Percentiles rank a stretch among this genome's conserved stretches.
These are phyloP conservation scores for Kurtzmaniella natalensis DNA, from an alignment of 1,139 yeast species.

Conservation along the genomic window DNA sequence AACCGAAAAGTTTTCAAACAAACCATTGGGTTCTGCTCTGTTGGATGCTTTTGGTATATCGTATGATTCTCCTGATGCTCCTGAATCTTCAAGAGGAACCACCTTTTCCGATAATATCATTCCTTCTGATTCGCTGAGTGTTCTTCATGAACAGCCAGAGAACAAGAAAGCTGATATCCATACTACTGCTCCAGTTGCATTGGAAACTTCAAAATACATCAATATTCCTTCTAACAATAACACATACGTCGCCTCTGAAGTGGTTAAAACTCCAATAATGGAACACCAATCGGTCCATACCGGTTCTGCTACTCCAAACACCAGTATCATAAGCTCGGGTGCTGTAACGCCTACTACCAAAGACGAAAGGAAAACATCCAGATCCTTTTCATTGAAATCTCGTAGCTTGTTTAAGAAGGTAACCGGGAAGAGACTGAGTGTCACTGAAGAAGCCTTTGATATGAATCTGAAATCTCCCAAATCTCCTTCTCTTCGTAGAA, in stretches of 20 bases:
- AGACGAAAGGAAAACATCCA: background rate
- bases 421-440: constrained; percentile 4
- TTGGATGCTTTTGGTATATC: background rate
- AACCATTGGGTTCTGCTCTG: too few relatives aligned
- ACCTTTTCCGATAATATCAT: constrained; percentile 2
- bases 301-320: constrained; percentile 1
- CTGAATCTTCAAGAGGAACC: constrained; percentile 2
- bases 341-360: constrained; percentile 2
- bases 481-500: constrained; percentile 1
- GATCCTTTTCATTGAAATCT: constrained; percentile 8
- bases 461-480: constrained; percentile 1
- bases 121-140: constrained; percentile 5
- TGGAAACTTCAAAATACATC: background rate
- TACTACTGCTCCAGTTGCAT: background rate
- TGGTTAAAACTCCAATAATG: constrained; percentile 6
- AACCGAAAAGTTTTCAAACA: too few relatives aligned
- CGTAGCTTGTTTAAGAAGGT: constrained; percentile 5
- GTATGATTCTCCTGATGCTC: constrained; percentile 1
- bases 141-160: background rate
- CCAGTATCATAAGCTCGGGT: too few relatives aligned
- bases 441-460: constrained; percentile 1
- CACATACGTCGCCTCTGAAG: too few relatives aligned
- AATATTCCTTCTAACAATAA: background rate
- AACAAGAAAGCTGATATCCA: background rate
- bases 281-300: constrained; percentile 4